Evolutionary conservation across 169 alveolate genomes (phyloP).

Genomic region (Plasmodium chabaudi): DNA sequence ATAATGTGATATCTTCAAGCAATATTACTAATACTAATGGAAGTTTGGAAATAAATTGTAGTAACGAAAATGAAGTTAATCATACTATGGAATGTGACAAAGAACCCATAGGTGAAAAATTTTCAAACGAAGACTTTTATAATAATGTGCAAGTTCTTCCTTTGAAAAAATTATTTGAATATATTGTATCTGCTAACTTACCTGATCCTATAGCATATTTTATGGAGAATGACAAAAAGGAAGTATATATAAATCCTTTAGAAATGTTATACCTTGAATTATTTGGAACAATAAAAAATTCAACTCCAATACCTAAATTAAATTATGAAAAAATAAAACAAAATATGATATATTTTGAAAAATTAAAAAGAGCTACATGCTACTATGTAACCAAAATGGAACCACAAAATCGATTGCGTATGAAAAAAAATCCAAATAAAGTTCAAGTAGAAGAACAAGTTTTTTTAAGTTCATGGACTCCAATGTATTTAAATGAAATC

Average conservation of each 20-base stretch:
- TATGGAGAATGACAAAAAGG: conserved; percentile 53
- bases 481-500: conserved; percentile 84
- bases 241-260: conserved; percentile 26
- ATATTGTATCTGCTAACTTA: conserved; percentile 32
- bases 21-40: not conserved
- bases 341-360: conserved; percentile 60
- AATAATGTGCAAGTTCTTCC: conserved; percentile 22
- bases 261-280: conserved; percentile 37
- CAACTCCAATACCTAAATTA: conserved; percentile 47
- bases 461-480: conserved; percentile 86
- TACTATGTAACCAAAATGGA: conserved; percentile 42
- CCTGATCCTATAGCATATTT: conserved; percentile 45
- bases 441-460: conserved; percentile 77
- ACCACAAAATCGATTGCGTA: conserved; percentile 14
- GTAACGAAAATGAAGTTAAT: not conserved
- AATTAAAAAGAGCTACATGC: conserved; percentile 57
- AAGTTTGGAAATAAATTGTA: not conserved
- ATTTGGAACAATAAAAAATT: conserved; percentile 41
- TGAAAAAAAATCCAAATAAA: conserved; percentile 31
- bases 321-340: conserved; percentile 30
- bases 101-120: not conserved
- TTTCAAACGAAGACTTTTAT: conserved; percentile 4
- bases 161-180: conserved; percentile 57
- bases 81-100: not conserved
- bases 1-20: not conserved